phyloP scores from a whole-genome alignment of 768 basidiomycete species.

The Russula sp. region DNA sequence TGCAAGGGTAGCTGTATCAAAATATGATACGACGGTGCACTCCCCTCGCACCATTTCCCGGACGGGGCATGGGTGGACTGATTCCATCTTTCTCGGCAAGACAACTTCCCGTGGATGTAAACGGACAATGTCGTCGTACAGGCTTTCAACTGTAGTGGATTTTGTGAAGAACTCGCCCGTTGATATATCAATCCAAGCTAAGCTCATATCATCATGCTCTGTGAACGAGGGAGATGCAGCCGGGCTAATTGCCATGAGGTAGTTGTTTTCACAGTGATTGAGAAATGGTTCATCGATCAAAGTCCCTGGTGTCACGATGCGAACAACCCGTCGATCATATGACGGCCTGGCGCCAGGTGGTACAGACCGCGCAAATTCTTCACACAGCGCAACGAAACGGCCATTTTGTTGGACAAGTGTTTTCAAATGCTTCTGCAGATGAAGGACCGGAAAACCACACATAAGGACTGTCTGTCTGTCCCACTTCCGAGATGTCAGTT shows the following conservation, averaged over 20 bases:
- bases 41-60: slow-evolving; percentile 46
- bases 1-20: slow-evolving; percentile 12
- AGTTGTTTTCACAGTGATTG: slow-evolving; percentile 83
- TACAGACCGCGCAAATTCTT: slow-evolving; percentile 65
- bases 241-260: slow-evolving; percentile 59
- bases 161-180: slow-evolving; percentile 91
- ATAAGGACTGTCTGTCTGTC: slow-evolving; percentile 62
- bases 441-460: slow-evolving; percentile 85
- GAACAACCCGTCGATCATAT: slow-evolving; percentile 75
- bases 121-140: slow-evolving; percentile 78
- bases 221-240: background rate
- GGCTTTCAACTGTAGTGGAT: slow-evolving; percentile 38
- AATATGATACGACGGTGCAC: slow-evolving; percentile 47
- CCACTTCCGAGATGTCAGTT: slow-evolving; percentile 73
- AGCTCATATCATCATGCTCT: slow-evolving; percentile 35
- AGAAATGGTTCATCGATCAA: slow-evolving; percentile 88
- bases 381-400: slow-evolving; percentile 87
- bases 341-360: slow-evolving; percentile 43
- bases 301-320: slow-evolving; percentile 90
- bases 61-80: slow-evolving; percentile 38
- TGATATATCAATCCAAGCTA: slow-evolving; percentile 94
- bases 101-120: slow-evolving; percentile 81
- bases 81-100: slow-evolving; percentile 39
- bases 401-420: slow-evolving; percentile 74
- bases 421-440: slow-evolving; percentile 84